Base-by-base conservation (phyloP, 345 rosid species). In the Syzygium aqueum region DNA sequence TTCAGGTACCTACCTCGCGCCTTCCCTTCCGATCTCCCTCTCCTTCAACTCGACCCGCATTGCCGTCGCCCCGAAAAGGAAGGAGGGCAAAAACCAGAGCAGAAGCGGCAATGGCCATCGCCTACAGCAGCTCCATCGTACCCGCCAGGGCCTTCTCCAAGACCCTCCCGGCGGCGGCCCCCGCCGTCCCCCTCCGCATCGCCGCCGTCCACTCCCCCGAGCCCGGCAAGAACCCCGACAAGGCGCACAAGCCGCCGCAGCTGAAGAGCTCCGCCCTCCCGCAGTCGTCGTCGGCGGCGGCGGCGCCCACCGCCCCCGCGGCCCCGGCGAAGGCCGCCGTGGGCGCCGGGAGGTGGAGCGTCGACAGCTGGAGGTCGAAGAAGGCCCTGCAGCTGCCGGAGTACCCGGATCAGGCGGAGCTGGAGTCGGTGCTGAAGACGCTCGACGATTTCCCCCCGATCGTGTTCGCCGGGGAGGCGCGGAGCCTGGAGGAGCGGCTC, bases 401-500 rank as follows among this genome's bases (percentile, higher is more conserved):
- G 80, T 88, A 88, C 63, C 89, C 89, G 82, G 59, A 88, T 77
- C 46, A 28, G 82, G 89, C 50, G 82, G 89, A 88, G 88, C 88
- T 88, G 61, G 89, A 86, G 54, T 85, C 89, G 43, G 89, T 88
- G 51, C 89, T 88, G 85, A 84, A 82, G 86, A 88, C 88, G 52
- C 87, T 88, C 46, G 89, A 86, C 53, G 83, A 56, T 78, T 88
- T 88, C 53, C 89, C 89, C 46, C 89, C 89, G 63, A 88, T 88
- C 86, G 88, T 88, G 50, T 88, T 88, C 88, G 85, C 89, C 67
- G 89, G 89, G 49, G 89, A 88, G 88, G 89, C 89, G 80, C 84
- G 89, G 80, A 85, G 51, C 67, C 82, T 88, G 43, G 89, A 88
- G 88, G 89, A 88, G 63, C 86, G 86, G 28, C 88, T 88, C 21